phyloP scores from a whole-genome alignment of 169 alveolate genomes.

The Fabrea salina region DNA sequence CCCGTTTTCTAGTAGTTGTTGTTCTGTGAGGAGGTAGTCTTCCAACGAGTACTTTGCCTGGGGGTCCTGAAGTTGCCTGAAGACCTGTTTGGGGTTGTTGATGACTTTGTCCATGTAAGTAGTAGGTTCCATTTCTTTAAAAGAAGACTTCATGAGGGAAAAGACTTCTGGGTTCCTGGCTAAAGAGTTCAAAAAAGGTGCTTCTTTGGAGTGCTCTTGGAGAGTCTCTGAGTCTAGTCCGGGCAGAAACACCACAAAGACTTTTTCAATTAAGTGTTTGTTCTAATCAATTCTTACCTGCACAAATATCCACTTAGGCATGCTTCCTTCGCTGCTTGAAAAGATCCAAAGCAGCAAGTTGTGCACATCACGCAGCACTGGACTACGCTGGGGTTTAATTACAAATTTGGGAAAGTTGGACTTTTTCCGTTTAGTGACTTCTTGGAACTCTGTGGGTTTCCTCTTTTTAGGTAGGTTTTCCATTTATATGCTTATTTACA shows the following conservation, averaged over 20 bases:
- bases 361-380: neutral
- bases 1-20: neutral
- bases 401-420: neutral
- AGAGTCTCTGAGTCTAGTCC: conserved; percentile 19
- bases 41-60: neutral
- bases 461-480: no score
- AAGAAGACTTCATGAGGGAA: neutral
- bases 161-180: neutral
- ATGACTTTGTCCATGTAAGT: neutral
- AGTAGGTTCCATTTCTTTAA: neutral
- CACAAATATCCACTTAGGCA: conserved; percentile 28
- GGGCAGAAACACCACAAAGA: neutral
- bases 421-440: neutral
- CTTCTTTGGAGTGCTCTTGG: neutral
- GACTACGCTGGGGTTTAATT: neutral
- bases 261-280: neutral
- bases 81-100: neutral
- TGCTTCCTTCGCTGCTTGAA: conserved; percentile 8
- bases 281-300: conserved; percentile 26
- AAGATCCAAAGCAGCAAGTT: conserved; percentile 15
- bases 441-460: neutral
- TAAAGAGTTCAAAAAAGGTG: conserved; percentile 9
- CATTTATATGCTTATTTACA: no score
- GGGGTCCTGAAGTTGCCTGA: neutral
- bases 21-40: neutral